Percentiles rank a stretch among this genome's conserved stretches.
phyloP scores from a whole-genome alignment of 345 rosid genomes.

The Lenwebbia sp. region DNA sequence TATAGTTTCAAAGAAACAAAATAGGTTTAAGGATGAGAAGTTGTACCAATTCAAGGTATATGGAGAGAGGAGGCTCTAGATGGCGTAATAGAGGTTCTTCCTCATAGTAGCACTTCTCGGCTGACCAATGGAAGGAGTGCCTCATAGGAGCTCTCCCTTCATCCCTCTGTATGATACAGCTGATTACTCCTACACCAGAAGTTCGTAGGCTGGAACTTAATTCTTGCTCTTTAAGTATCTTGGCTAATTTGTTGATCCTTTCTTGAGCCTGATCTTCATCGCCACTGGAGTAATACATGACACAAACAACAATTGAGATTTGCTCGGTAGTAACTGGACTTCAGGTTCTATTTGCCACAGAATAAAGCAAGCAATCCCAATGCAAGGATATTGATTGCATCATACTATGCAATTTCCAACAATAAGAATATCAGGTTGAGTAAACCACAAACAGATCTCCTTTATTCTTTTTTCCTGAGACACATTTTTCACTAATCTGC shows the following conservation, averaged over 20 bases:
- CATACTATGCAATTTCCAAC: background rate
- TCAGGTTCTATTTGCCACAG: background rate
- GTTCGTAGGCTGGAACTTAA: slow-evolving; percentile 57
- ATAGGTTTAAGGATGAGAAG: background rate
- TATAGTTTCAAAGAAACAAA: background rate
- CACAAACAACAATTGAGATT: background rate
- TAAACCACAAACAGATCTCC: background rate
- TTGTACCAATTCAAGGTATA: slow-evolving; percentile 88
- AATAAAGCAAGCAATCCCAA: background rate
- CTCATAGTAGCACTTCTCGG: slow-evolving; percentile 62
- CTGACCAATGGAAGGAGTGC: slow-evolving; percentile 94
- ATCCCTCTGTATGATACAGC: slow-evolving; percentile 97
- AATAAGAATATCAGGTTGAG: background rate
- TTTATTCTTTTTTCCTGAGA: background rate
- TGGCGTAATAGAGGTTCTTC: slow-evolving; percentile 96
- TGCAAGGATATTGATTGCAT: background rate
- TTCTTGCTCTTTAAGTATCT: slow-evolving; percentile 86
- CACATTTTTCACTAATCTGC: background rate
- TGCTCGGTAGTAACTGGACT: background rate
- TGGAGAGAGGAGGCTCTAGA: slow-evolving; percentile 96
- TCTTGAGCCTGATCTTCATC: slow-evolving; percentile 99
- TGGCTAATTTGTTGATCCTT: slow-evolving; percentile 81
- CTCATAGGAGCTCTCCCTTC: slow-evolving; percentile 99
- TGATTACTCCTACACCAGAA: slow-evolving; percentile 88
- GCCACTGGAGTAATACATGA: slow-evolving; percentile 49